phyloP scores from a whole-genome alignment of 495 filamentous ascomycete genomes.

The Arthonia radiata region DNA sequence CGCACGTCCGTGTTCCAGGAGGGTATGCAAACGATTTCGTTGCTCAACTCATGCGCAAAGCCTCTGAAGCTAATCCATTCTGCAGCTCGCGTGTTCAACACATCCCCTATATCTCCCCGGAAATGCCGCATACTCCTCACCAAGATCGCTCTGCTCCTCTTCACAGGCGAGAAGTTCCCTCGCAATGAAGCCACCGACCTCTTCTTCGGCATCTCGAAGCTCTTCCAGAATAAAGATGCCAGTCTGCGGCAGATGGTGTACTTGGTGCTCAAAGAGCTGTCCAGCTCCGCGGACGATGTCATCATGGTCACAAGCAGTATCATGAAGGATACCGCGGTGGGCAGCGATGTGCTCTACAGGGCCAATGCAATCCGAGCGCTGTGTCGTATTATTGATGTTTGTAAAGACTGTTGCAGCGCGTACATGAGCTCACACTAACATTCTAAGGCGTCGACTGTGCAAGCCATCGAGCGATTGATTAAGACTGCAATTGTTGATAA shows the following conservation, averaged over 20 bases:
- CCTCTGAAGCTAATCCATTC: conserved; percentile 1
- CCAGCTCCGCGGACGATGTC: conserved; percentile 89
- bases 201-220: conserved; percentile 98
- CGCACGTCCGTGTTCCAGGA: conserved; percentile 97
- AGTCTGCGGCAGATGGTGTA: conserved; percentile 98
- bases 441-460: conserved; percentile 69
- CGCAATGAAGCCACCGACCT: conserved; percentile 92
- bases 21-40: conserved; percentile 36
- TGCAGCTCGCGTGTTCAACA: conserved; percentile 88
- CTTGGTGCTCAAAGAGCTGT: conserved; percentile 88
- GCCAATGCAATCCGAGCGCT: conserved; percentile 93
- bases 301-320: conserved; percentile 99
- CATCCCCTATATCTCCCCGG: conserved; percentile 74
- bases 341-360: conserved; percentile 82
- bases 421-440: conserved; percentile 5
- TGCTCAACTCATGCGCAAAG: too few relatives aligned
- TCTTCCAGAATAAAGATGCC: conserved; percentile 98
- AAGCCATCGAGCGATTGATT: conserved; percentile 93
- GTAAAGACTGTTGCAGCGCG: too few relatives aligned
- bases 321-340: conserved; percentile 97
- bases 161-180: conserved; percentile 91
- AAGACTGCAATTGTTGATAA: conserved; percentile 99
- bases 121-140: conserved; percentile 88
- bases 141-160: conserved; percentile 89
- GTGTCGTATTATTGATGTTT: conserved; percentile 91